Percentiles rank a stretch among this genome's conserved stretches.
These are phyloP conservation scores for Lactarius tabidus DNA, from an alignment of 768 basidiomycete species.

Conservation along the genomic window DNA sequence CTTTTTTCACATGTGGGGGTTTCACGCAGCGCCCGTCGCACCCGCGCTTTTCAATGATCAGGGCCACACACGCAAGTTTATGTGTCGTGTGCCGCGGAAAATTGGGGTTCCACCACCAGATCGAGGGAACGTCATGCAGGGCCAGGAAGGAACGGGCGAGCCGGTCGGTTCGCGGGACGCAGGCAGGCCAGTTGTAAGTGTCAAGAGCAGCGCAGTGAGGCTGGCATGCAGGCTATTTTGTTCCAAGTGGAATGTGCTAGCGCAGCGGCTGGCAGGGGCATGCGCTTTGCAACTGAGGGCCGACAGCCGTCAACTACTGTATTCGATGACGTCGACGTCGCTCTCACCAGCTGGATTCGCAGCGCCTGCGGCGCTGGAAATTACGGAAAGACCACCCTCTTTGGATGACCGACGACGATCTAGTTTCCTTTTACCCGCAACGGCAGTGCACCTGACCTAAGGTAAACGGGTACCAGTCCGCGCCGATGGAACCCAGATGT, in stretches of 20 bases:
- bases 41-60: background rate
- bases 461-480: background rate
- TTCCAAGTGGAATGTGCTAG: background rate
- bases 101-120: background rate
- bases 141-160: background rate
- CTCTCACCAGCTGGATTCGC: background rate
- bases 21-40: background rate
- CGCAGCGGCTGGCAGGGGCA: background rate
- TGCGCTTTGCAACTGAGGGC: background rate
- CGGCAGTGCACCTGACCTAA: background rate
- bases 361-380: background rate
- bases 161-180: background rate
- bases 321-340: background rate
- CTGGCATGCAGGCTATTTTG: background rate
- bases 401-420: background rate
- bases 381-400: background rate
- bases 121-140: background rate
- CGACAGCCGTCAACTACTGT: background rate
- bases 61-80: background rate
- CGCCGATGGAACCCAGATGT: background rate
- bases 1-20: background rate
- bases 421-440: background rate
- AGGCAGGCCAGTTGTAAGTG: background rate
- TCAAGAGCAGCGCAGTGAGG: background rate
- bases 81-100: background rate